A percentile compares a stretch with the other conserved stretches of the same genome.
Evolutionary conservation across 371 early-diverging fungal genomes (phyloP).

Genomic region (Apophysomyces variabilis): DNA sequence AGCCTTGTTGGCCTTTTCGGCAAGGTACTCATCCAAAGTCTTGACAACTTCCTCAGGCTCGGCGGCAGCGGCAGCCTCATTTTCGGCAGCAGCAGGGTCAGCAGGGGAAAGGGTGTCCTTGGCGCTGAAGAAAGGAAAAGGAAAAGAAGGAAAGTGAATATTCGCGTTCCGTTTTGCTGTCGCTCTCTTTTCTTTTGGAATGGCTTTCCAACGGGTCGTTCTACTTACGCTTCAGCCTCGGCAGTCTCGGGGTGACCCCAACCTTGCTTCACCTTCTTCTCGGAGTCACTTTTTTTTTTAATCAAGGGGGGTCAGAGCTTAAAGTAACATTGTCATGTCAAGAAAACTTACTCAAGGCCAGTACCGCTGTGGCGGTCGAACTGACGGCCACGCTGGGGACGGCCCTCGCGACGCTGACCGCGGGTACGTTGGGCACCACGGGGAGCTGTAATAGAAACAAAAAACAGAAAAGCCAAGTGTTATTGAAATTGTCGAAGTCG

Average conservation of each 20-base stretch:
- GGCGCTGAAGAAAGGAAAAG: conserved; percentile 24
- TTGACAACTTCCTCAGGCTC: conserved; percentile 76
- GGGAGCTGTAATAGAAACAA: conserved; percentile 35
- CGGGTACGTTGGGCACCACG: conserved; percentile 49
- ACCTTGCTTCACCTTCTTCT: conserved; percentile 84
- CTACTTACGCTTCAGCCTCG: conserved; percentile 50
- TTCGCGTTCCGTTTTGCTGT: background rate
- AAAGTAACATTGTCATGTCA: background rate
- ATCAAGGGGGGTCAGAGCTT: background rate
- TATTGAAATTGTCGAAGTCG: conserved; percentile 2
- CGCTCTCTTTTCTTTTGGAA: background rate
- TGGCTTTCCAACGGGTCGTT: background rate
- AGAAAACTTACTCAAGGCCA: conserved; percentile 60
- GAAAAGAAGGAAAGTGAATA: conserved; percentile 2
- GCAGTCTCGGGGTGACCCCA: conserved; percentile 73
- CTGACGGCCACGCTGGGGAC: conserved; percentile 62
- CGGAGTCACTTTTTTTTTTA: conserved; percentile 56
- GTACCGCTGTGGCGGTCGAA: conserved; percentile 85
- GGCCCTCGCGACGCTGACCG: conserved; percentile 58
- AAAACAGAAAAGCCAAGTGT: conserved; percentile 16
- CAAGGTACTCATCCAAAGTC: conserved; percentile 81
- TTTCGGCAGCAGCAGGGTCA: conserved; percentile 52
- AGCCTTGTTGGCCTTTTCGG: conserved; percentile 70
- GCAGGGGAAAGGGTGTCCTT: conserved; percentile 35
- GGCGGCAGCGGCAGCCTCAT: conserved; percentile 32